Evolutionary conservation across 352 stramenopile genomes (phyloP).

Genomic region (Pythium aphanidermatum): DNA sequence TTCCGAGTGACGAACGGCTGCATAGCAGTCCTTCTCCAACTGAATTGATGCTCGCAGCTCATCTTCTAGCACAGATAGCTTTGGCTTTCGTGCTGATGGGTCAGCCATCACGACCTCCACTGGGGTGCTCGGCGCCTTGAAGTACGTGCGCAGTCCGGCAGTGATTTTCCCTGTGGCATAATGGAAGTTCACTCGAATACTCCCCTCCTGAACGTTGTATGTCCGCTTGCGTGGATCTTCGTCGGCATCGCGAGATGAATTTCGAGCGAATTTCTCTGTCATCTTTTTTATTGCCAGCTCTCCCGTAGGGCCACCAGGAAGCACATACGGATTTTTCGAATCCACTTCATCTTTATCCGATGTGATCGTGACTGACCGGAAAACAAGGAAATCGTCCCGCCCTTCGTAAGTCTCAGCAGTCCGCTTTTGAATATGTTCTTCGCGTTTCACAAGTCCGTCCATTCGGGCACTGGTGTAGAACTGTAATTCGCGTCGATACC

Average conservation of each 20-base stretch:
- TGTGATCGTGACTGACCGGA: slow-evolving; percentile 73
- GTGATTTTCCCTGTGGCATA: slow-evolving; percentile 92
- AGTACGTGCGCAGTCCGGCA: slow-evolving; percentile 68
- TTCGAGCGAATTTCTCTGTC: slow-evolving; percentile 89
- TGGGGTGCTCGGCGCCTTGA: slow-evolving; percentile 58
- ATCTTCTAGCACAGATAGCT: slow-evolving; percentile 69
- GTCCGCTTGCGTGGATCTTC: slow-evolving; percentile 86
- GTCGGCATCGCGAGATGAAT: slow-evolving; percentile 38
- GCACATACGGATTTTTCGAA: slow-evolving; percentile 71
- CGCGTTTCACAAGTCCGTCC: slow-evolving; percentile 80
- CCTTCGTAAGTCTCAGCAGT: slow-evolving; percentile 84
- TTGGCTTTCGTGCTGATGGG: slow-evolving; percentile 53
- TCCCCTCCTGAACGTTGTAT: slow-evolving; percentile 88
- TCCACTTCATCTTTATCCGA: slow-evolving; percentile 74
- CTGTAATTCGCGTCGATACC: slow-evolving; percentile 79
- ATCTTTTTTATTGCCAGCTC: slow-evolving; percentile 90
- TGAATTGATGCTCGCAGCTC: slow-evolving; percentile 61
- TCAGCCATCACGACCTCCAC: slow-evolving; percentile 74
- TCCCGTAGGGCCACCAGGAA: slow-evolving; percentile 58
- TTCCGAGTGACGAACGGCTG: slow-evolving; percentile 72
- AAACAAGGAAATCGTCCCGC: slow-evolving; percentile 82
- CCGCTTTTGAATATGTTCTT: slow-evolving; percentile 86
- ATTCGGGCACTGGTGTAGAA: slow-evolving; percentile 90
- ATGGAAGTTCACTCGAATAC: slow-evolving; percentile 88
- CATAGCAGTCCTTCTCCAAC: slow-evolving; percentile 91